Base-by-base conservation (phyloP, 805 yeast genomes). In the Lachancea thermotolerans region DNA sequence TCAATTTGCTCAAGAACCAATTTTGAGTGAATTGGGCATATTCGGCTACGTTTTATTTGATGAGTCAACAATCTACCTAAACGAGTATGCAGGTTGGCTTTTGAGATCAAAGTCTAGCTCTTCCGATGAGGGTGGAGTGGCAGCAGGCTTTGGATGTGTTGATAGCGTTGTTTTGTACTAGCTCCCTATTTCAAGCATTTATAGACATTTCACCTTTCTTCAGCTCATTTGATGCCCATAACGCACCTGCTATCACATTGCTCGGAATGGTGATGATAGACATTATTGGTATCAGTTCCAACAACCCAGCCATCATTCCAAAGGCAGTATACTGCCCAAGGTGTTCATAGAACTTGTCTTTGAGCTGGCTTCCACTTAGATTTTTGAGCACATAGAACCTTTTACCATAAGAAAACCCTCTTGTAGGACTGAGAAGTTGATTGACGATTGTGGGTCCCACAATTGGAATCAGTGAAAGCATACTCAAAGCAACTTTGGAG, bases 141-240 rank as follows among this genome's bases (percentile, higher is more conserved):
- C 98, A 17, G 99, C 99, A 12, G 99, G 99, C 1, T 91, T 86
- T 66, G 99, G 98, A 6, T 89, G 97, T 65, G 86, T 93, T 35
- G 99, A 93, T 65, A 85, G 89, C 58, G 73, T 89, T 32, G 78
- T 80, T 49, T 67, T 87, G 35, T 47, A 55, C 29, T 56, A 51
- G 42, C 36, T 35, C 12, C 18, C 28, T 28, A 15, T 5, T 29
- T 30, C 16, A 33, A 43, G 30, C 28, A 9, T 16, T 14, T n/a
- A 11, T 16, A 10, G 14, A 35, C 35, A 16, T 27, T 14, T n/a
- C 37, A 18, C 39, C 35, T 41, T 37, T 42, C 31, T 70, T 72
- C 8, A 58, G 51, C 17, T 67, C 54, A 35, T 69, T 66, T 17
- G 68, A 72, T 3, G 78, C 79, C 87, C 87, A 82, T 38, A 78